Evolutionary conservation across 2,329 filamentous ascomycete genomes (phyloP), one percentile per base, ranked within the genome.

Genomic region (Byssoonygena ceratinophila): DNA sequence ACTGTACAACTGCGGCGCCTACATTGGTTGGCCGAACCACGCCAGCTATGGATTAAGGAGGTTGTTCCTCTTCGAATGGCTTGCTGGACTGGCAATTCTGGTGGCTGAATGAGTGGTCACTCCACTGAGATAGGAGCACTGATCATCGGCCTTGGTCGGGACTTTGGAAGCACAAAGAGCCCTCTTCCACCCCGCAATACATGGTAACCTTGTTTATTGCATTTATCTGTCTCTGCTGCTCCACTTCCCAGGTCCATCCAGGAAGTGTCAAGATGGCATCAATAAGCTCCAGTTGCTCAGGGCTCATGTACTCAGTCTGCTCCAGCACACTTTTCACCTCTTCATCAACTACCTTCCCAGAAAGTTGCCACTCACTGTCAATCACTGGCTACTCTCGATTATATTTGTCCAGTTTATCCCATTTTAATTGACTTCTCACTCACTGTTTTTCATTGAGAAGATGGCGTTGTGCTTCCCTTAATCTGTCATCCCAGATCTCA

Each of bases 331-430:
- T 20, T 18, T 25, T 41, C 12, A 53, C 29, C 1, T 48, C 31
- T 18, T 43, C 34, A 27, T 53, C 34, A 27, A 53, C 32, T 23
- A 53, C 16, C 29, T 46, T 40, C 25, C 27, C 50, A 14, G 50
- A 22, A n/a, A 45, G 40, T 20, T 52, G 50, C 18, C 29, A 31
- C 16, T 6, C 23, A n/a, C 12, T 52, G 23, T 52, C 29, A 12
- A 36, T 46, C 20, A 52, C 14, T 25, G 41, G 50, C 41, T 52
- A 27, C 29, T 52, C 41, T 18, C 23, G 5, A 25, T 41, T 32
- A 41, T 52, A 52, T 22, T 36, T 16, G 16, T 52, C 50, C 16
- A 52, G 25, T 8, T 44, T 52, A 3, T 52, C 40, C 9, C 22
- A 29, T 20, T 52, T 46, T n/a, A n/a, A 37, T 20, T 23, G 9